These are phyloP conservation scores for Tetraselmis chui DNA, from an alignment of 139 green algal genomes.

Conservation along the genomic window DNA sequence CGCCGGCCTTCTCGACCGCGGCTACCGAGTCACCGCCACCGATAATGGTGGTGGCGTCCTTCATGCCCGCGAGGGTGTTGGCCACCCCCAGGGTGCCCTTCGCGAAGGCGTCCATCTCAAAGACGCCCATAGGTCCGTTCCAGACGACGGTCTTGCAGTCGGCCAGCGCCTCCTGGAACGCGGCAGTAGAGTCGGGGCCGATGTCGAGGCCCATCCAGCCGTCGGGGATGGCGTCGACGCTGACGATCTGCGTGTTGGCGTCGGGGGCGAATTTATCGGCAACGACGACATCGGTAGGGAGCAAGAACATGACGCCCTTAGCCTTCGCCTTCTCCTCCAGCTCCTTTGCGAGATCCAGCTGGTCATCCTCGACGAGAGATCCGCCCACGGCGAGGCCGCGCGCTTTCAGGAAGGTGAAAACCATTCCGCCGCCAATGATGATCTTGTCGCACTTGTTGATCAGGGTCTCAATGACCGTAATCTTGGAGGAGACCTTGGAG, in stretches of 20 bases:
- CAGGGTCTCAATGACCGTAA: constrained; percentile 96
- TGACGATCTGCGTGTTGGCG: constrained; percentile 75
- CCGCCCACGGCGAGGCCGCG: constrained; percentile 69
- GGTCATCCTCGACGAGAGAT: constrained; percentile 98
- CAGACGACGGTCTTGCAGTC: constrained; percentile 95
- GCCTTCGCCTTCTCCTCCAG: constrained; percentile 78
- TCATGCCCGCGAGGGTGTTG: constrained; percentile 80
- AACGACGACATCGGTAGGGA: constrained; percentile 91
- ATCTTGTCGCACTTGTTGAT: constrained; percentile 93
- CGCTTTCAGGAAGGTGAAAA: constrained; percentile 72
- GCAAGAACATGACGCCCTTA: constrained; percentile 89
- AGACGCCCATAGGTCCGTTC: constrained; percentile 98
- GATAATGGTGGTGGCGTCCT: constrained; percentile 90
- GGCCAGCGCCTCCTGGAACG: constrained; percentile 75
- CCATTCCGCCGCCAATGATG: constrained; percentile 39
- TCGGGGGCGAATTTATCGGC: constrained; percentile 94
- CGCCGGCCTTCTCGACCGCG: constrained; percentile 94
- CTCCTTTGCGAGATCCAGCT: constrained; percentile 92
- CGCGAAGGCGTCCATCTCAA: constrained; percentile 94
- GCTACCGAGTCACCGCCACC: constrained; percentile 96
- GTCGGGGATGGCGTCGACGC: constrained; percentile 81
- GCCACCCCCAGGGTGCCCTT: constrained; percentile 85
- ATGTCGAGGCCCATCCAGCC: constrained; percentile 99
- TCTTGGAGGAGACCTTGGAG: constrained; percentile 99
- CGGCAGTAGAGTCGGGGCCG: constrained; percentile 81